Evolutionary conservation across 2,329 filamentous ascomycete species (phyloP).

Genomic region (Stagonosporopsis rhizophila): DNA sequence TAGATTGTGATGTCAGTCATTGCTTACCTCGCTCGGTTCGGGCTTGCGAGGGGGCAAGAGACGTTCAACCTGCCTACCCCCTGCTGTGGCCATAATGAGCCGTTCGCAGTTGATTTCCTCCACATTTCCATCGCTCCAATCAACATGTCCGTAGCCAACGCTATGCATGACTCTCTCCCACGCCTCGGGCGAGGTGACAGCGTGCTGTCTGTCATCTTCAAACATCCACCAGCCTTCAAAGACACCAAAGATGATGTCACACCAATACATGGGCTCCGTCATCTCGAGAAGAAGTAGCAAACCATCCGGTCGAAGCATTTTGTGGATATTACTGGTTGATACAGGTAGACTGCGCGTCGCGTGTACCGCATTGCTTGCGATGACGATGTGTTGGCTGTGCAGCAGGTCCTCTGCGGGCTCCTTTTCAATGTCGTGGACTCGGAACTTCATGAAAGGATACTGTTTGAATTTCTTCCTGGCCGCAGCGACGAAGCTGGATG

Average conservation of each 20-base stretch:
- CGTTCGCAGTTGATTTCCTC: conserved; percentile 9
- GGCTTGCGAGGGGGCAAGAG: neutral
- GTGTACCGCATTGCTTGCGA: conserved; percentile 30
- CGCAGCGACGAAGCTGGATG: conserved; percentile 45
- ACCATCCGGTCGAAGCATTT: conserved; percentile 21
- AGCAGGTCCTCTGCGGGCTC: conserved; percentile 15
- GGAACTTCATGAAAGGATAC: conserved; percentile 43
- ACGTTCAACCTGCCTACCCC: conserved; percentile 6
- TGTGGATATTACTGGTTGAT: conserved; percentile 14
- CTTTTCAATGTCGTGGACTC: conserved; percentile 44
- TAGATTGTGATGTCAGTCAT: no score
- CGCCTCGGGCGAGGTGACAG: neutral
- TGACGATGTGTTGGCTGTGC: conserved; percentile 17
- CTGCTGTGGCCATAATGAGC: conserved; percentile 12
- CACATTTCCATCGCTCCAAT: conserved; percentile 23
- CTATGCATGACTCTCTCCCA: conserved; percentile 19
- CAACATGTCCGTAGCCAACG: conserved; percentile 19
- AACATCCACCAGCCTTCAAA: conserved; percentile 35
- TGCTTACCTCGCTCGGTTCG: no score
- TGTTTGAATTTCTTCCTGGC: conserved; percentile 43
- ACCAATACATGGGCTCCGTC: conserved; percentile 25
- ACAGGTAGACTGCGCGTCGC: conserved; percentile 21
- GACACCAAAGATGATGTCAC: conserved; percentile 28
- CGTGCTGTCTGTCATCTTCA: conserved; percentile 19
- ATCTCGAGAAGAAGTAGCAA: conserved; percentile 23